Evolutionary conservation across 495 filamentous ascomycete genomes (phyloP).

Genomic region (Lasiosphaeris hirsuta): DNA sequence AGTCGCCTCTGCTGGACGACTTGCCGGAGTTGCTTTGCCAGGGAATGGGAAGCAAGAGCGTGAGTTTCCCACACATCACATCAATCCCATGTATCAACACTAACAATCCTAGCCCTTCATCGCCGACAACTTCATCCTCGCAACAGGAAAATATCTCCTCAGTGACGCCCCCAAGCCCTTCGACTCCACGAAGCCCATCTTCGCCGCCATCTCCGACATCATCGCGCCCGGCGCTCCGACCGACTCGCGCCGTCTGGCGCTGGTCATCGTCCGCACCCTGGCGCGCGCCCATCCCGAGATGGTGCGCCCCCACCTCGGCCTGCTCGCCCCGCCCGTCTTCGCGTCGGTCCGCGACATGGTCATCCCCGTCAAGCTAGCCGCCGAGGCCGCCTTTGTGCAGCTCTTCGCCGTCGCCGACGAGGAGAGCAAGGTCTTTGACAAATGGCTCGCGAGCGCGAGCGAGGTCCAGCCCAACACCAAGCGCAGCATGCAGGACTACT

Average conservation of each 20-base stretch:
- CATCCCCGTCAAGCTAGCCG: conserved; percentile 94
- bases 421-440: conserved; percentile 84
- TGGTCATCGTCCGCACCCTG: conserved; percentile 87
- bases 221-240: conserved; percentile 71
- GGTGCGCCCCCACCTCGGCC: conserved; percentile 70
- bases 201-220: conserved; percentile 68
- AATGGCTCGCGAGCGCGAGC: conserved; percentile 59
- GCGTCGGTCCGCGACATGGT: conserved; percentile 84
- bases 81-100: conserved; percentile 6
- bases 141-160: conserved; percentile 92
- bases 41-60: conserved; percentile 72
- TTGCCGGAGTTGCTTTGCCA: conserved; percentile 72
- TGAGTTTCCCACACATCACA: conserved; percentile 34
- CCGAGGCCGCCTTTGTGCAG: conserved; percentile 91
- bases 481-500: conserved; percentile 94
- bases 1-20: conserved; percentile 62
- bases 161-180: conserved; percentile 56
- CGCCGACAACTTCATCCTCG: conserved; percentile 84
- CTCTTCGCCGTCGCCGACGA: conserved; percentile 88
- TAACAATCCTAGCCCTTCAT: conserved; percentile 60
- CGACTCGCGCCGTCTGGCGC: conserved; percentile 79
- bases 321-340: conserved; percentile 81
- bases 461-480: conserved; percentile 66
- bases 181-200: conserved; percentile 72
- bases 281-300: conserved; percentile 72